Evolutionary conservation across 768 basidiomycete species (phyloP).

Genomic region (Scleroderma citrinum): DNA sequence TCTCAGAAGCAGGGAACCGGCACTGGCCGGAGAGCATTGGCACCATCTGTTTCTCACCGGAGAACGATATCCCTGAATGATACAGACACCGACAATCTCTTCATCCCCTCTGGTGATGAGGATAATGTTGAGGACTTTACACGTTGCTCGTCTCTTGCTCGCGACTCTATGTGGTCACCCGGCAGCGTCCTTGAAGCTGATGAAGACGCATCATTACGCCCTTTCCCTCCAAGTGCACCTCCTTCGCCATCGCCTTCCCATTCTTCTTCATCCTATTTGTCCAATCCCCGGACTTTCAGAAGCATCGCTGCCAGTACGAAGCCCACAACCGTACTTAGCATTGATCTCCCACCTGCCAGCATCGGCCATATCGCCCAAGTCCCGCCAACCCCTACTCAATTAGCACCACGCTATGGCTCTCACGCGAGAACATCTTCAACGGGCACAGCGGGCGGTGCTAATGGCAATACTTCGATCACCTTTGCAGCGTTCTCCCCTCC

Average conservation of each 20-base stretch:
- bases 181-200: slow-evolving; percentile 77
- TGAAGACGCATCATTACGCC: slow-evolving; percentile 89
- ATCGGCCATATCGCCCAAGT: slow-evolving; percentile 92
- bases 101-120: slow-evolving; percentile 30
- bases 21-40: slow-evolving; percentile 13
- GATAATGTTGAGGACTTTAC: slow-evolving; percentile 44
- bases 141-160: slow-evolving; percentile 54
- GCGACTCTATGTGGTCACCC: slow-evolving; percentile 78
- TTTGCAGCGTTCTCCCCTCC: slow-evolving; percentile 65
- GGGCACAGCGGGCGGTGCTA: slow-evolving; percentile 39
- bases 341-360: slow-evolving; percentile 74
- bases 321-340: slow-evolving; percentile 89
- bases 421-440: slow-evolving; percentile 61
- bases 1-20: slow-evolving; percentile 23
- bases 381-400: slow-evolving; percentile 52
- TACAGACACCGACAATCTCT: slow-evolving; percentile 38
- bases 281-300: slow-evolving; percentile 73
- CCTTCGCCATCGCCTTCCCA: slow-evolving; percentile 83
- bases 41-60: slow-evolving; percentile 32
- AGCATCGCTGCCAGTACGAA: slow-evolving; percentile 88
- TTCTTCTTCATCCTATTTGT: slow-evolving; percentile 79
- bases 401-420: slow-evolving; percentile 44
- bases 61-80: slow-evolving; percentile 65
- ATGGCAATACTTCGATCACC: slow-evolving; percentile 56
- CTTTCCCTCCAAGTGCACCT: slow-evolving; percentile 82